Conservation (phyloP, 805 yeast genomes). For the Cephaloascus albidus region DNA sequence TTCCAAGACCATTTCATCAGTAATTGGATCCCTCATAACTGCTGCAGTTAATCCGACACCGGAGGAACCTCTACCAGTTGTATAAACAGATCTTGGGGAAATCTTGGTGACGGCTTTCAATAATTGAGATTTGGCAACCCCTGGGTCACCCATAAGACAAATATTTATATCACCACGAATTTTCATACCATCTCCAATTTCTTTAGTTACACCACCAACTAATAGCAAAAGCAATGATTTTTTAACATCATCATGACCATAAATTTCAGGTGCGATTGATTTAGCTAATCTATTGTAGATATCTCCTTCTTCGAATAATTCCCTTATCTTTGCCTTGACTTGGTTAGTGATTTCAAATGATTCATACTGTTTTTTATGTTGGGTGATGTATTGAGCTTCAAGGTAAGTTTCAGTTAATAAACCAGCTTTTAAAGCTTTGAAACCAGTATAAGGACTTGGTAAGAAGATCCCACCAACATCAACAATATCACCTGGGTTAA, state of each 20-base stretch:
- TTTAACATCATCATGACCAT: slow-evolving; percentile 88
- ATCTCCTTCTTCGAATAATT: slow-evolving; percentile 51
- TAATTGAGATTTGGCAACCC: slow-evolving; percentile 97
- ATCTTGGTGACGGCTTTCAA: slow-evolving; percentile 84
- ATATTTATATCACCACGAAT: slow-evolving; percentile 96
- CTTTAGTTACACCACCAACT: slow-evolving; percentile 94
- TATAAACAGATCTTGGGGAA: slow-evolving; percentile 94
- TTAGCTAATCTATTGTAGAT: slow-evolving; percentile 72
- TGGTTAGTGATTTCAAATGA: slow-evolving; percentile 48
- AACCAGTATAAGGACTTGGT: slow-evolving; percentile 95
- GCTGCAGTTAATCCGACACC: slow-evolving; percentile 99
- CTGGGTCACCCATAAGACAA: slow-evolving; percentile 98
- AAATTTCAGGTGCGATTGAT: slow-evolving; percentile 97
- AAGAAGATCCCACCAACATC: slow-evolving; percentile 88
- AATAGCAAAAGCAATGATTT: slow-evolving; percentile 77
- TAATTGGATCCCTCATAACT: slow-evolving; percentile 97
- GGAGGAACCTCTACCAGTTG: slow-evolving; percentile 97
- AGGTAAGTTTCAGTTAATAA: slow-evolving; percentile 87
- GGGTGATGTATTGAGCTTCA: slow-evolving; percentile 78
- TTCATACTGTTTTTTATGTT: slow-evolving; percentile 85
- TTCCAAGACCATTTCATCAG: slow-evolving; percentile 96
- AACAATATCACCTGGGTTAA: slow-evolving; percentile 91
- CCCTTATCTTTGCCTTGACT: slow-evolving; percentile 44
- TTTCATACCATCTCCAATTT: slow-evolving; percentile 91
- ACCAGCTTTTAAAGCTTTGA: slow-evolving; percentile 87